A percentile compares a stretch with the other conserved stretches of the same genome.
Conservation (phyloP, 352 stramenopile species). For the Halophytophthora batemanensis region DNA sequence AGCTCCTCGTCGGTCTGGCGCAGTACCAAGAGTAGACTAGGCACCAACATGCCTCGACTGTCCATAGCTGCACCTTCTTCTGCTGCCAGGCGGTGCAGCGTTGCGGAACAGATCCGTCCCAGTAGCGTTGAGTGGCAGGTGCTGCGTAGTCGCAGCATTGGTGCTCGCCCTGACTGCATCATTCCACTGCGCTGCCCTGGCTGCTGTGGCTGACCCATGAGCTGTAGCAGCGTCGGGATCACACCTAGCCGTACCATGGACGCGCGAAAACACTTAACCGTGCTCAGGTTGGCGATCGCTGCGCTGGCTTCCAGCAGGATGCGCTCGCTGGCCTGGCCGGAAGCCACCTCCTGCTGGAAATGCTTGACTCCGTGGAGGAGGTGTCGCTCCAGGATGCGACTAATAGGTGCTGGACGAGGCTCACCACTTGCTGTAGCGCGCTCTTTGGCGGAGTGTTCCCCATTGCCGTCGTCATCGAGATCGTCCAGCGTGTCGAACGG, state of each 20-base stretch:
- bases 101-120: conserved; percentile 55
- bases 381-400: conserved; percentile 46
- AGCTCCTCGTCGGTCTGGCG: conserved; percentile 58
- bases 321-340: conserved; percentile 27
- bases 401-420: conserved; percentile 9
- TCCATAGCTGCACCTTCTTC: conserved; percentile 53
- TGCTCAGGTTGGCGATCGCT: conserved; percentile 72
- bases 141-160: conserved; percentile 2
- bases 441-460: neutral
- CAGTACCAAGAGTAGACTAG: conserved; percentile 55
- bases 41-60: conserved; percentile 33
- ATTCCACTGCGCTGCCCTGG: conserved; percentile 8
- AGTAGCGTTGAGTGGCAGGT: conserved; percentile 20
- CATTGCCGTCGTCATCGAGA: conserved; percentile 1
- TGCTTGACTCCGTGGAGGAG: conserved; percentile 56
- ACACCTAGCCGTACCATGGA: conserved; percentile 55
- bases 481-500: conserved; percentile 11
- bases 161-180: neutral
- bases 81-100: conserved; percentile 61
- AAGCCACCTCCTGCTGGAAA: conserved; percentile 56
- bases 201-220: conserved; percentile 23
- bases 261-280: conserved; percentile 47
- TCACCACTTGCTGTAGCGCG: neutral
- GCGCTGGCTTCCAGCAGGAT: conserved; percentile 57
- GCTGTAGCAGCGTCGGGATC: conserved; percentile 45